Evolutionary conservation across 192 early-diverging fungal species (phyloP).

Genomic region (Linnemannia zychae): DNA sequence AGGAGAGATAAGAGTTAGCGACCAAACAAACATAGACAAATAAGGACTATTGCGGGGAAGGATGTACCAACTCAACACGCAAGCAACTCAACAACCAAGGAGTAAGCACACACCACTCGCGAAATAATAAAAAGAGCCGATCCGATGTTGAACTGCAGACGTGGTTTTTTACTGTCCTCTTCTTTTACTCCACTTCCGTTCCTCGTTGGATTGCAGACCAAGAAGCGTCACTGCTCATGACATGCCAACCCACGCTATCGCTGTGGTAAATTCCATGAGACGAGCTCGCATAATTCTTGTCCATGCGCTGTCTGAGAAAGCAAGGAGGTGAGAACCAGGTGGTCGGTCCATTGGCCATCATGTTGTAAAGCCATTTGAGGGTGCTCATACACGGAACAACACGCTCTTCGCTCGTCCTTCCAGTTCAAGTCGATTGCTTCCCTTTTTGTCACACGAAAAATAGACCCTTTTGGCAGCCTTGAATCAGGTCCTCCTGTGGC

Average conservation of each 20-base stretch:
- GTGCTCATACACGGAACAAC: too few species aligned
- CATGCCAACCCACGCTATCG: neutral
- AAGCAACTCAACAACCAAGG: neutral
- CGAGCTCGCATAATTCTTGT: neutral
- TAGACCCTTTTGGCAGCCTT: too few species aligned
- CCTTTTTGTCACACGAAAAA: too few species aligned
- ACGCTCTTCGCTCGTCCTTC: too few species aligned
- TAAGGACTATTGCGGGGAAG: conserved; percentile 17
- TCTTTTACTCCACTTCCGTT: neutral
- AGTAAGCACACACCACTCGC: neutral
- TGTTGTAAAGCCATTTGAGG: too few species aligned
- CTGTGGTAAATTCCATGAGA: neutral
- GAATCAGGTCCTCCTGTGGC: too few species aligned
- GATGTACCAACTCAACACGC: neutral
- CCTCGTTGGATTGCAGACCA: neutral
- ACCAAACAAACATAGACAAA: neutral
- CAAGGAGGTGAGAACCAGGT: too few species aligned
- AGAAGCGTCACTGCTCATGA: neutral
- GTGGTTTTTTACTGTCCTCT: neutral
- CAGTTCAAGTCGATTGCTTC: too few species aligned
- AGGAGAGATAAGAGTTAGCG: neutral
- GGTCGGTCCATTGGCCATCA: too few species aligned
- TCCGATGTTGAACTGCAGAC: neutral
- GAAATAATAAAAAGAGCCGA: conserved; percentile 2
- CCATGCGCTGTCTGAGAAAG: too few species aligned